A percentile compares a stretch with the other conserved stretches of the same genome.
Evolutionary conservation across 768 basidiomycete genomes (phyloP).

Genomic region (Tylopilus vinaceipallidus): DNA sequence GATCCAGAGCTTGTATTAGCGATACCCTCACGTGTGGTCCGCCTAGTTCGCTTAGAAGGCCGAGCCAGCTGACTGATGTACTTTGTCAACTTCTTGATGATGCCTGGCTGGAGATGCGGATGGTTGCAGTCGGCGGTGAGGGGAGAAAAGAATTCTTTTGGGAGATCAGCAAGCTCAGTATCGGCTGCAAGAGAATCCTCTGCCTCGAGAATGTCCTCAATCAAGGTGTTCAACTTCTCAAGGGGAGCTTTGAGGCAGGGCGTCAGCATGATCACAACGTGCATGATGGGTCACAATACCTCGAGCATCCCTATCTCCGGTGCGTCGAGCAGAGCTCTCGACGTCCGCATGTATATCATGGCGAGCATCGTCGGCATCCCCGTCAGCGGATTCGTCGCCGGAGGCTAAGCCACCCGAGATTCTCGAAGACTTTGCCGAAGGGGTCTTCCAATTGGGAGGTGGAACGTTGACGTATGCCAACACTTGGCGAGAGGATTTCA

Average conservation of each 20-base stretch:
- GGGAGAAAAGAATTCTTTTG: slow-evolving; percentile 62
- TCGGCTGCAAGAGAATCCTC: slow-evolving; percentile 70
- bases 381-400: slow-evolving; percentile 56
- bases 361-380: slow-evolving; percentile 32
- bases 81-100: slow-evolving; percentile 69
- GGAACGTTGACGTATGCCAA: slow-evolving; percentile 36
- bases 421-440: slow-evolving; percentile 22
- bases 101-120: slow-evolving; percentile 56
- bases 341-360: slow-evolving; percentile 31
- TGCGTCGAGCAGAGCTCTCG: slow-evolving; percentile 54
- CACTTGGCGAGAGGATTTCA: slow-evolving; percentile 32
- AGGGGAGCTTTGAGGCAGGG: slow-evolving; percentile 47
- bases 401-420: slow-evolving; percentile 42
- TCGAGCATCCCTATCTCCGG: slow-evolving; percentile 76
- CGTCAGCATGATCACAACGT: background rate
- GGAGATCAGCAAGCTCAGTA: slow-evolving; percentile 46
- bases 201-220: slow-evolving; percentile 85
- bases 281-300: slow-evolving; percentile 36
- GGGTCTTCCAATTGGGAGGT: slow-evolving; percentile 27
- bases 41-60: slow-evolving; percentile 67
- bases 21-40: slow-evolving; percentile 39
- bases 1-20: slow-evolving; percentile 36
- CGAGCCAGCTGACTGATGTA: slow-evolving; percentile 65
- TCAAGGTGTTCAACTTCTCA: slow-evolving; percentile 70
- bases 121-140: slow-evolving; percentile 54